Conservation (phyloP, 352 stramenopile species). For the Phytopythium oedochilum region DNA sequence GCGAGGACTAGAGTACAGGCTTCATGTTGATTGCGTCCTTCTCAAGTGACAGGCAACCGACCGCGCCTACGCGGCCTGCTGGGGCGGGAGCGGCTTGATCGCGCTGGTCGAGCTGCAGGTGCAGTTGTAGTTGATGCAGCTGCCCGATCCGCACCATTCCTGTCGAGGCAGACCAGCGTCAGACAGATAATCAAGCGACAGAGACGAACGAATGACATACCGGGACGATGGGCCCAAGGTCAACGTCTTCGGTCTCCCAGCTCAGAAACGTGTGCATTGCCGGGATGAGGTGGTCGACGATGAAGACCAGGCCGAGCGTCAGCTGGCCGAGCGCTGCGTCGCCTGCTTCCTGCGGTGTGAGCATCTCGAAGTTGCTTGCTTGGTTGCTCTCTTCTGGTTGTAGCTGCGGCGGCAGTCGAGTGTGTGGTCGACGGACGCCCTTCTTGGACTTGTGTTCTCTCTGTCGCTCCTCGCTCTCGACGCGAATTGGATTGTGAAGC, state of each 20-base stretch:
- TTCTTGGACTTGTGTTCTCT: conserved; percentile 1
- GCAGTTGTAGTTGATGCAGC: conserved; percentile 6
- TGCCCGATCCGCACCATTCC: conserved; percentile 10
- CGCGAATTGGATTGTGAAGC: background rate
- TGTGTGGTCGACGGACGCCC: background rate
- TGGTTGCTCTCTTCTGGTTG: background rate
- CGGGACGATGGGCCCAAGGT: conserved; percentile 27
- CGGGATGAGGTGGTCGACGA: conserved; percentile 40
- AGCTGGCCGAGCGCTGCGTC: conserved; percentile 34
- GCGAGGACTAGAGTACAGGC: background rate
- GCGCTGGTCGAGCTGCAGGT: background rate
- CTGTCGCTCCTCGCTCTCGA: conserved; percentile 1
- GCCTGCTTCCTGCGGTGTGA: conserved; percentile 28
- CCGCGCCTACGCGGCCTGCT: conserved; percentile 3
- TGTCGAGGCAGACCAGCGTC: background rate
- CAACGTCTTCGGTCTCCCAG: conserved; percentile 28
- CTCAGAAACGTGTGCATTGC: conserved; percentile 39
- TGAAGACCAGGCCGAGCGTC: conserved; percentile 22
- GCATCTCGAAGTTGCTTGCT: conserved; percentile 9
- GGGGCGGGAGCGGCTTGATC: background rate
- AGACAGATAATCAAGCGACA: no score
- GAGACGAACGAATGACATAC: conserved; percentile 2
- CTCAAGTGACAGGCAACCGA: background rate
- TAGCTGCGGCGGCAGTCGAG: background rate
- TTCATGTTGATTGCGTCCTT: no score